Conservation (phyloP, 305 asterid genomes). For the Solanum hybrid region DNA sequence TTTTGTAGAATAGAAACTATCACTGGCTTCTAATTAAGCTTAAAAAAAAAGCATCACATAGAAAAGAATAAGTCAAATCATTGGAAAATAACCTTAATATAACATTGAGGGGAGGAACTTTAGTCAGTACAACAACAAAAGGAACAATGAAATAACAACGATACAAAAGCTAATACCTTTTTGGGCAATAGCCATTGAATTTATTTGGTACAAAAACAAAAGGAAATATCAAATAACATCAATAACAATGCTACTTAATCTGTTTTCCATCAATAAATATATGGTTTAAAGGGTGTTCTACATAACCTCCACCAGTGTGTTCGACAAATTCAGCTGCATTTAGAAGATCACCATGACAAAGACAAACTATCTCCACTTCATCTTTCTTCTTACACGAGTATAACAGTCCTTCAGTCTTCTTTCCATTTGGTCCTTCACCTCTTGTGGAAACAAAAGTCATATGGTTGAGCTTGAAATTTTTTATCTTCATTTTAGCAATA, state of each 20-base stretch:
- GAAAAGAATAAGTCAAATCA: background rate
- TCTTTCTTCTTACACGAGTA: background rate
- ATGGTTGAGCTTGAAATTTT: slow-evolving; percentile 9
- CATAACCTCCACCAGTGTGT: too few species aligned
- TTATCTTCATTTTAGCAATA: background rate
- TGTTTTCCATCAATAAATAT: too few species aligned
- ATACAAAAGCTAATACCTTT: background rate
- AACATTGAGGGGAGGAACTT: background rate
- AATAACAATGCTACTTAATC: too few species aligned
- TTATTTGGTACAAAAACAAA: background rate
- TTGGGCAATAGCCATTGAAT: background rate
- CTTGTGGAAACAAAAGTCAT: background rate
- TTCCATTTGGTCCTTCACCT: background rate
- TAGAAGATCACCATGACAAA: background rate
- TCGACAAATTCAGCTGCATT: background rate
- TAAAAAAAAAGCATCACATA: too few species aligned
- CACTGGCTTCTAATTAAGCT: too few species aligned
- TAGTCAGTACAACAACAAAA: background rate
- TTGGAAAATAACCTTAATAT: background rate
- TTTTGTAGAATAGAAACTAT: too few species aligned
- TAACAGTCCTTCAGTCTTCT: background rate
- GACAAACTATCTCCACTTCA: background rate
- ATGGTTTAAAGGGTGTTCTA: too few species aligned
- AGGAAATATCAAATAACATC: background rate
- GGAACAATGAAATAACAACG: background rate